phyloP scores from a whole-genome alignment of 805 yeast species.

The Lipomyces lipofer region DNA sequence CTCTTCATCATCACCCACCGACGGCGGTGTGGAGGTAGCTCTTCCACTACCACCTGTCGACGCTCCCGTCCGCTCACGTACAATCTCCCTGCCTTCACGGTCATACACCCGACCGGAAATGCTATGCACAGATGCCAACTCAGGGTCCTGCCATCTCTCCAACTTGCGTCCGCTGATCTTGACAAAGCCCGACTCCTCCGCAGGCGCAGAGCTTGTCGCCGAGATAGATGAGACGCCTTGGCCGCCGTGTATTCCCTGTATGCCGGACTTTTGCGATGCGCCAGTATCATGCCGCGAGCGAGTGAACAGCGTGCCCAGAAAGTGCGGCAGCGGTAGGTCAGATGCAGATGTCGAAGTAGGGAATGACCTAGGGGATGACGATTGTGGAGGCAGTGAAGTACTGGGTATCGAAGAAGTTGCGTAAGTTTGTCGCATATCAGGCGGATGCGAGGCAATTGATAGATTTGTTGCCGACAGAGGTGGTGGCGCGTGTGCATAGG shows the following conservation, averaged over 20 bases:
- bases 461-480: neutral
- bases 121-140: slow-evolving; percentile 23
- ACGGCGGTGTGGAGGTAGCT: neutral
- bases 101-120: slow-evolving; percentile 27
- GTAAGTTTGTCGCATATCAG: neutral
- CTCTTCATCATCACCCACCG: neutral
- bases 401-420: neutral
- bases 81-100: slow-evolving; percentile 18
- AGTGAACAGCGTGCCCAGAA: slow-evolving; percentile 17
- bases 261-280: neutral
- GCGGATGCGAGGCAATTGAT: neutral
- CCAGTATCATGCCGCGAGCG: slow-evolving; percentile 22
- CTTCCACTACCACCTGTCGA: neutral
- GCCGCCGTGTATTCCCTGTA: no score
- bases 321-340: slow-evolving; percentile 11
- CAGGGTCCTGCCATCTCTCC: slow-evolving; percentile 32
- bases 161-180: slow-evolving; percentile 29
- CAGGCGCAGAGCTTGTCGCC: neutral
- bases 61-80: neutral
- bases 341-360: neutral
- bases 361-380: neutral
- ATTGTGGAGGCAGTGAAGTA: neutral
- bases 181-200: slow-evolving; percentile 20
- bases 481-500: neutral
- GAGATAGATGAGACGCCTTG: neutral